phyloP scores from a whole-genome alignment of 257 asterid species.

The Forsythia suspensa region DNA sequence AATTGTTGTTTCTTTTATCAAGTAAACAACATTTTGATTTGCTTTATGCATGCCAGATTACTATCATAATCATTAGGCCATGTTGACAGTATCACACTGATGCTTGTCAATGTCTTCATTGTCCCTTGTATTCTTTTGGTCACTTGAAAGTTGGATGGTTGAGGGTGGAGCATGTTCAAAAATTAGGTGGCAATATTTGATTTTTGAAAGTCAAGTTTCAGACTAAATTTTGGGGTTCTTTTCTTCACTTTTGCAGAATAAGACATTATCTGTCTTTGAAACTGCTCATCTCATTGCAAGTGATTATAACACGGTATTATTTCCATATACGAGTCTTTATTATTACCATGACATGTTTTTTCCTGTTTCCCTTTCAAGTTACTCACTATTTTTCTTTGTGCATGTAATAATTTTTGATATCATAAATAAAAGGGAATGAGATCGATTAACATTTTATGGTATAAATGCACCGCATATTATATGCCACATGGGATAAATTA shows the following conservation, averaged over 20 bases:
- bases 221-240: conserved; percentile 11
- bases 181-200: conserved; percentile 11
- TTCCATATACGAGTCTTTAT: conserved; percentile 1
- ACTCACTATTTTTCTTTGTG: background rate
- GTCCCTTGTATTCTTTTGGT: background rate
- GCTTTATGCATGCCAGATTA: background rate
- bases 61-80: background rate
- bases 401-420: background rate
- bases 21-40: background rate
- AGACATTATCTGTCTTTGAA: conserved; percentile 95
- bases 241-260: conserved; percentile 65
- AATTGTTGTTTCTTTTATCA: background rate
- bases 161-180: conserved; percentile 11
- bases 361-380: background rate
- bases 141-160: conserved; percentile 11
- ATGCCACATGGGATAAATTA: background rate
- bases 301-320: conserved; percentile 86
- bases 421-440: too few species aligned
- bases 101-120: background rate
- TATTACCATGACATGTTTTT: conserved; percentile 2
- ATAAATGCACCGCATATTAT: background rate
- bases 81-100: background rate
- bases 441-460: background rate
- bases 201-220: conserved; percentile 11
- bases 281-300: conserved; percentile 99